These are phyloP conservation scores for Beauveria caledonica DNA, from an alignment of 2,329 filamentous ascomycete species.

Conservation along the genomic window DNA sequence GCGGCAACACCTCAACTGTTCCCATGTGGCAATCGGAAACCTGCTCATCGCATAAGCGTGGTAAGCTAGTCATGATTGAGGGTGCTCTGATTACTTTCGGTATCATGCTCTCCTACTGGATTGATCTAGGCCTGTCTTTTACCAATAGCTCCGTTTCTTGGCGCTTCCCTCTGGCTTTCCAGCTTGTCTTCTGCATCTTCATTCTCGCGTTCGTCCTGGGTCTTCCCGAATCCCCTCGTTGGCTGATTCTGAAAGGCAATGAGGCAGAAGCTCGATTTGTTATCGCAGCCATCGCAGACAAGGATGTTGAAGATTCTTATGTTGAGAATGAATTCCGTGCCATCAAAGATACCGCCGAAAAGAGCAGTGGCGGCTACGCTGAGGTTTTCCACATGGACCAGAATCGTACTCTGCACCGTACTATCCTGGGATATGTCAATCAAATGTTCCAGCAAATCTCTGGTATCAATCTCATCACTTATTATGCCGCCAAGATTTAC, in stretches of 20 bases:
- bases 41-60: constrained; percentile 47
- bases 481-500: constrained; percentile 55
- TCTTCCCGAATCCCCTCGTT: constrained; percentile 46
- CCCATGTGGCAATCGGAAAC: constrained; percentile 56
- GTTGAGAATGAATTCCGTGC: constrained; percentile 50
- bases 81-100: constrained; percentile 49
- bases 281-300: constrained; percentile 44
- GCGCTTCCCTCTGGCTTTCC: constrained; percentile 52
- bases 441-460: constrained; percentile 60
- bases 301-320: constrained; percentile 47
- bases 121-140: constrained; percentile 50
- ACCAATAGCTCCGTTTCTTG: constrained; percentile 33
- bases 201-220: constrained; percentile 45
- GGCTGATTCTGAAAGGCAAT: constrained; percentile 37
- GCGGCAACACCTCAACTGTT: constrained; percentile 46
- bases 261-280: constrained; percentile 40
- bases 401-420: constrained; percentile 50
- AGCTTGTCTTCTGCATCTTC: constrained; percentile 50
- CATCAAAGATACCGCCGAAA: constrained; percentile 60
- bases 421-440: constrained; percentile 52
- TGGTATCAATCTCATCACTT: constrained; percentile 56
- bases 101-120: constrained; percentile 52
- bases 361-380: constrained; percentile 53
- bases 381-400: constrained; percentile 50
- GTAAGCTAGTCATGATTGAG: constrained; percentile 54